These are phyloP conservation scores for Fraxinus paxiana DNA, from an alignment of 305 asterid genomes.

Conservation along the genomic window DNA sequence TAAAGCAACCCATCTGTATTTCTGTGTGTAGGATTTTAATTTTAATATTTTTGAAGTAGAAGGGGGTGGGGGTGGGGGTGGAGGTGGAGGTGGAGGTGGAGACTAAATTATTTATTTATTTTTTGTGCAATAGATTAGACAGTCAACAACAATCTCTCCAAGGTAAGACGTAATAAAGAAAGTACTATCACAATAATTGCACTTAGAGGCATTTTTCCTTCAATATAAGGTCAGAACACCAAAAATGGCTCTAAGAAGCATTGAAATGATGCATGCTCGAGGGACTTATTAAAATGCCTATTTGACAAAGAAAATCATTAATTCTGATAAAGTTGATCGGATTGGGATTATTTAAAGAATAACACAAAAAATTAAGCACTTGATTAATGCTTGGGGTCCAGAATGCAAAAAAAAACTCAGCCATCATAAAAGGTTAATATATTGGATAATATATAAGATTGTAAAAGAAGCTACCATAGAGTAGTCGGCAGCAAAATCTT, in stretches of 20 bases:
- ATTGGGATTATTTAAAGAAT: not conserved
- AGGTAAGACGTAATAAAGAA: not conserved
- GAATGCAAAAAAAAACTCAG: not conserved
- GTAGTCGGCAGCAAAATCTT: conserved; percentile 63
- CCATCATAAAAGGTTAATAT: conserved; percentile 1
- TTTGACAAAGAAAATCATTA: not conserved
- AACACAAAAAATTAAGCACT: not conserved
- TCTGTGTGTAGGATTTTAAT: not conserved
- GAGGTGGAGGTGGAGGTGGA: not conserved
- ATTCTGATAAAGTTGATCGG: not conserved
- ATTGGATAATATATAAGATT: not conserved
- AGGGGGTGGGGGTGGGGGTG: not conserved
- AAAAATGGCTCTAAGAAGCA: conserved; percentile 2
- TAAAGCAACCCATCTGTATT: not conserved
- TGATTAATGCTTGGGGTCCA: conserved; percentile 4
- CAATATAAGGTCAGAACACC: not conserved
- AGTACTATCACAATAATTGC: conserved; percentile 6
- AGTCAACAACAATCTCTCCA: not conserved
- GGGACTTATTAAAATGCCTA: not conserved
- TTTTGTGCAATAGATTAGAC: not conserved
- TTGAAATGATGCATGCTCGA: not conserved
- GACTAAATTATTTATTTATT: too few species aligned
- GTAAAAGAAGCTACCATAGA: conserved; percentile 53
- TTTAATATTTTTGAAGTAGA: not conserved
- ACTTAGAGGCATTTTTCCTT: not conserved